Evolutionary conservation across 805 yeast genomes (phyloP), one percentile per base, ranked within the genome.

Genomic region (Nakazawaea laoshanensis): DNA sequence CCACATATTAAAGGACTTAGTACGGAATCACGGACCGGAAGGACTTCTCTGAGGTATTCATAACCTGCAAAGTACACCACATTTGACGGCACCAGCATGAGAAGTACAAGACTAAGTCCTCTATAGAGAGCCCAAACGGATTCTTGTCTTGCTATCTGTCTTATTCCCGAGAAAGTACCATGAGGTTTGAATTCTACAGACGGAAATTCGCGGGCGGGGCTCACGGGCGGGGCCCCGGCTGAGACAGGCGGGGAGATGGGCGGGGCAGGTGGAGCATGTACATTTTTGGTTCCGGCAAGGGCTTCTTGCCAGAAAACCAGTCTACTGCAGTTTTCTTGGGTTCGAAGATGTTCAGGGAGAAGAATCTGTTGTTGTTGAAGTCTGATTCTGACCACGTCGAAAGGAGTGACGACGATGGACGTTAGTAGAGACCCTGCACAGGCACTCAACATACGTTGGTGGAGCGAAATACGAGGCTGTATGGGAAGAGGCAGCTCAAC

Each of bases 11-110:
- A 55, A 2, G 98, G 96, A 43, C 84, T 86, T 14, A 74, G 16
- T 5, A 57, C 33, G 46, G 49, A 56, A 1, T 55, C 40, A 6
- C 49, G 46, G 15, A 82, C 45, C 0, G 86, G 78, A 0, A 89
- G 77, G n/a, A 64, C 56, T 46, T 85, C 95, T 44, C 95, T 61
- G 29, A 89, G 60, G 39, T 79, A 72, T 46, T 92, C 98, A 52
- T 92, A 92, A 0, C 96, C 95, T 2, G 94, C 82, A 59, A 86
- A 92, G 53, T 92, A 92, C 5, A 92, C 88, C 39, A 92, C 82
- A 45, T 89, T 92, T 1, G 96, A 71, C 1, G 98, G 98, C 1
- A 88, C 67, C 0, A 96, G 85, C 94, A 92, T 92, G 10, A 81
- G 37, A 13, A 92, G 57, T 1, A 94, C 85, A 19, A 89, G 52